Base-by-base conservation (phyloP, 305 asterid species). In the Galium porrigens region DNA sequence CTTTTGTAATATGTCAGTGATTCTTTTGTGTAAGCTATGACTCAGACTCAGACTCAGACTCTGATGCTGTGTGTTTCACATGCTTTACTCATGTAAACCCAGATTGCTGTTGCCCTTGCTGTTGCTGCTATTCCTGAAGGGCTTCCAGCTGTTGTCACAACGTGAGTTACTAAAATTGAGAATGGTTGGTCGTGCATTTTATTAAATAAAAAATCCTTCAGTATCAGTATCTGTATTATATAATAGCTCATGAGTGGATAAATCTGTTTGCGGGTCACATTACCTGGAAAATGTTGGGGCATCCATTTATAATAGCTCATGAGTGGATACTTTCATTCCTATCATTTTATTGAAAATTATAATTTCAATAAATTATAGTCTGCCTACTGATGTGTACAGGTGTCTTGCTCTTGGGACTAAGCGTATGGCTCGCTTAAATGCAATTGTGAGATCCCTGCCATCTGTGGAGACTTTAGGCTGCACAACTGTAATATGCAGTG, bases 71-170 rank as follows among this genome's bases (percentile, higher is more conserved):
- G 20, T 37, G 32, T 59, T 64, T 42, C 39, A 32, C 63, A 57
- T 32, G 27, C 32, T 39, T 65, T 32, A 33, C 9, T 54, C 22
- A 0, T 22, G 22, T 22, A 22, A 22, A 22, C 67, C 71, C 74
- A 92, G 99, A 89, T 94, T 81, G 99, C 99, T 65, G 99, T 94
- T 82, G 99, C 99, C 68, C 95, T 94, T 72, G 99, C 99, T 32
- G 99, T 94, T 79, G 99, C 99, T 58, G 99, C 99, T 77, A 94
- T 94, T 71, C 99, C 99, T 61, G 99, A 94, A 81, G 99, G 99
- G 41, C 95, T 94, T 76, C 99, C 99, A 72, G 99, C 99, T 70
- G 99, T 94, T 72, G 99, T 94, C 65, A 94, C 99, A 36, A 94
- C 95, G 97, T 89, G 71, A 68, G 97, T 87, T 57, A 67, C 70